Conservation (phyloP, 2,329 filamentous ascomycete genomes). For the Cladosporium sp. region DNA sequence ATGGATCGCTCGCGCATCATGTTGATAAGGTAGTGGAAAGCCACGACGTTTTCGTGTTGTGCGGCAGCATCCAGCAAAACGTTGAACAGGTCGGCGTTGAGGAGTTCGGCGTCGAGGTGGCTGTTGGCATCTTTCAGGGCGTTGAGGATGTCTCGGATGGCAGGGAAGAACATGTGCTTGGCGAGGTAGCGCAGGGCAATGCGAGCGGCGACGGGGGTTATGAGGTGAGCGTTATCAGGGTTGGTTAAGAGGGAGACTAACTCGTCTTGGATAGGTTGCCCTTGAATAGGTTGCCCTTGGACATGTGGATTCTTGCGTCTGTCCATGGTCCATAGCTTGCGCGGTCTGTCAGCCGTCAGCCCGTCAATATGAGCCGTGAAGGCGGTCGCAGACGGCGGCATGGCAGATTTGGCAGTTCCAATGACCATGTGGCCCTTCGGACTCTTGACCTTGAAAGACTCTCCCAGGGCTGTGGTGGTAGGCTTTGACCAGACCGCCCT, state of each 20-base stretch:
- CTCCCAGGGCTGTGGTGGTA: neutral
- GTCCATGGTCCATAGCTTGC: neutral
- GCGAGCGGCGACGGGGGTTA: slow-evolving; percentile 25
- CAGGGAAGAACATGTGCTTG: slow-evolving; percentile 22
- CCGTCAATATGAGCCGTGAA: neutral
- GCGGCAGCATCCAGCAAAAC: slow-evolving; percentile 28
- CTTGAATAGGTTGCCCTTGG: no score
- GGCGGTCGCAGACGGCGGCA: neutral
- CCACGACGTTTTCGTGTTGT: slow-evolving; percentile 27
- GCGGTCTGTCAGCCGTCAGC: neutral
- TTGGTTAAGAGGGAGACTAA: slow-evolving; percentile 2
- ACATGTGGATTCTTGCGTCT: neutral
- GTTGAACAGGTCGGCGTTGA: slow-evolving; percentile 28
- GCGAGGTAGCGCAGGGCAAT: slow-evolving; percentile 27
- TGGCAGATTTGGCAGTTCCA: neutral
- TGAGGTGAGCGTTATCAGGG: neutral
- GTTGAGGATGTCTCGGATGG: slow-evolving; percentile 24
- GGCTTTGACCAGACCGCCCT: slow-evolving; percentile 7
- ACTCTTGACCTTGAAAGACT: neutral
- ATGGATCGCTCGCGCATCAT: slow-evolving; percentile 28
- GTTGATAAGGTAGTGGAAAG: slow-evolving; percentile 29
- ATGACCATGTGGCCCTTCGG: neutral
- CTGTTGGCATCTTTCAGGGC: slow-evolving; percentile 22
- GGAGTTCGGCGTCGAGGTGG: slow-evolving; percentile 23
- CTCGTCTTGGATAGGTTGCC: slow-evolving; percentile 11